Conservation (phyloP, 2,329 filamentous ascomycete genomes). For the Fusarium pininemorale region DNA sequence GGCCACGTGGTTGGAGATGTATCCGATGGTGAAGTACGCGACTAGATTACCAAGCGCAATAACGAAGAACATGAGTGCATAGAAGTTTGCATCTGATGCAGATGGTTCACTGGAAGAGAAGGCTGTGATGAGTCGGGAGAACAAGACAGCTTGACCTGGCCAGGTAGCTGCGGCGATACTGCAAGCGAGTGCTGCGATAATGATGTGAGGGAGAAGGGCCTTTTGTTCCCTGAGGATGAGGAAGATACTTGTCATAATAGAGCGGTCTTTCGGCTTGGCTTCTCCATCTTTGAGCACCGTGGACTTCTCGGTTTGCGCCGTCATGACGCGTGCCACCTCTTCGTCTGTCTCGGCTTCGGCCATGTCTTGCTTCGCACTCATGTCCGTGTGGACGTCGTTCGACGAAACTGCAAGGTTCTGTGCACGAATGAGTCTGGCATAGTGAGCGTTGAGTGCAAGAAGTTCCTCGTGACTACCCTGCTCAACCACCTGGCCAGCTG, state of each 20-base stretch:
- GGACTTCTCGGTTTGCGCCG: conserved; percentile 6
- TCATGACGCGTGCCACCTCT: neutral
- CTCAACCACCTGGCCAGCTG: conserved; percentile 27
- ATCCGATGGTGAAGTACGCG: conserved; percentile 35
- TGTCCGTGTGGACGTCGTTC: neutral
- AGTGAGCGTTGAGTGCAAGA: conserved; percentile 12
- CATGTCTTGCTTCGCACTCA: neutral
- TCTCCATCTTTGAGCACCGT: neutral
- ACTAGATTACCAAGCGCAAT: conserved; percentile 37
- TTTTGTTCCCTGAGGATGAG: conserved; percentile 27
- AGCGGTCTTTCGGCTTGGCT: neutral
- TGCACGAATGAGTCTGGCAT: conserved; percentile 33
- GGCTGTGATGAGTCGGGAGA: conserved; percentile 43
- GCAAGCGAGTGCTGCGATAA: neutral
- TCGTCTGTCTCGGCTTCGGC: neutral
- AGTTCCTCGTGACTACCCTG: conserved; percentile 39
- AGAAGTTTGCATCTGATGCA: conserved; percentile 48
- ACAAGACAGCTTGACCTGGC: conserved; percentile 47
- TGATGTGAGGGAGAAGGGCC: conserved; percentile 3
- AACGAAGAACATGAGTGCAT: conserved; percentile 44
- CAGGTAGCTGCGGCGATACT: conserved; percentile 39
- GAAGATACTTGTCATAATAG: conserved; percentile 15
- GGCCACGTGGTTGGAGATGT: conserved; percentile 24
- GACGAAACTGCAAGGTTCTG: conserved; percentile 18
- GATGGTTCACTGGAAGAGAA: conserved; percentile 32